phyloP scores from a whole-genome alignment of 225 moss, liverwort and hornwort genomes.

The Bryum argenteum region DNA sequence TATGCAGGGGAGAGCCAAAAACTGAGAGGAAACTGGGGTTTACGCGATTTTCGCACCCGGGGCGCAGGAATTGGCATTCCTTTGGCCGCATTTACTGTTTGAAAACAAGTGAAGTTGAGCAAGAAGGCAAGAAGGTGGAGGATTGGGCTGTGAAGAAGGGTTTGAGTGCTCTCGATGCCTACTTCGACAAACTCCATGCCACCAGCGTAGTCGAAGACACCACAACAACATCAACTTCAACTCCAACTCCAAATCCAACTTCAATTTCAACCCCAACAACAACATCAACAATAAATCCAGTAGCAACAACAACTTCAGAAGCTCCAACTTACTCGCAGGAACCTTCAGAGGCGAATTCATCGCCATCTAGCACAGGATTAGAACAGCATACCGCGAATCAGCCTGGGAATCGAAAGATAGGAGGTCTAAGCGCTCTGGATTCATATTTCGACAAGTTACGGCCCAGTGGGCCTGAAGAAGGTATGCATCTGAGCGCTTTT shows the following conservation, averaged over 20 bases:
- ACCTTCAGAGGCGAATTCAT: conserved; percentile 8
- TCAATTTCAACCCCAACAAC: too few relatives aligned
- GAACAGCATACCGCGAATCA: conserved; percentile 22
- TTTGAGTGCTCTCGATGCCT: conserved; percentile 79
- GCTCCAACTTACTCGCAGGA: conserved; percentile 29
- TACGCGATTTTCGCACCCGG: conserved; percentile 30
- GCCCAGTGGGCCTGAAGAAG: conserved; percentile 38
- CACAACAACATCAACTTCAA: not conserved
- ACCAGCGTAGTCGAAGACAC: conserved; percentile 41
- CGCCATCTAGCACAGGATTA: conserved; percentile 27
- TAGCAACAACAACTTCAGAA: too few relatives aligned
- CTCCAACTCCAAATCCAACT: too few relatives aligned
- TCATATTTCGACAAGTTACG: conserved; percentile 76
- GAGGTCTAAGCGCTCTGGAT: conserved; percentile 65
- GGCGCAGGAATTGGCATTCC: conserved; percentile 29
- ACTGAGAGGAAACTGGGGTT: conserved; percentile 29
- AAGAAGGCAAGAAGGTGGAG: conserved; percentile 41
- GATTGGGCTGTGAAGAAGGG: conserved; percentile 57
- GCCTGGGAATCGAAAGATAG: conserved; percentile 20
- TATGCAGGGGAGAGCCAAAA: conserved; percentile 27
- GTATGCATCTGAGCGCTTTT: conserved; percentile 16
- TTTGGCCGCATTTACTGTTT: conserved; percentile 39
- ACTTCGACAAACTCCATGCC: conserved; percentile 87
- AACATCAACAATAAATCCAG: too few relatives aligned
- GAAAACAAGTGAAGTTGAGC: conserved; percentile 48